Conservation (phyloP, 1,284 basidiomycete species). For the Rhodofomes roseus region DNA sequence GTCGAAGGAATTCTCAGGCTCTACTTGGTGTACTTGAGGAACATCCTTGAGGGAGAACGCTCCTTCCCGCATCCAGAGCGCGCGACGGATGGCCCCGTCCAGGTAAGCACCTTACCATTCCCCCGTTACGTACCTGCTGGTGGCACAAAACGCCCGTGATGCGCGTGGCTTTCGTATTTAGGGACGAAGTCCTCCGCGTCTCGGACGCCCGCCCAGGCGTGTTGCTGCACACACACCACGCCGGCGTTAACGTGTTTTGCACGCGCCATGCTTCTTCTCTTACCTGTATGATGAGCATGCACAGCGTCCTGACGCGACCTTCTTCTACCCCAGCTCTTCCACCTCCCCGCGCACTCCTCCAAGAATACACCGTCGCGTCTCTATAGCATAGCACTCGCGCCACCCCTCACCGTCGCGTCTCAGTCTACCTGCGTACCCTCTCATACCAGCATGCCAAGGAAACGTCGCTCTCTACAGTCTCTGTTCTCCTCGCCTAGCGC, state of each 20-base stretch:
- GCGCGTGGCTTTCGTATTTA: constrained; percentile 7
- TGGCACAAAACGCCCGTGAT: constrained; percentile 7
- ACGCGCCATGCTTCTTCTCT: constrained; percentile 3
- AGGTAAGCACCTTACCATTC: constrained; percentile 1
- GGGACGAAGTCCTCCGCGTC: constrained; percentile 1
- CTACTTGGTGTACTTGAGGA: constrained; percentile 7
- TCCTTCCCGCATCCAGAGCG: neutral
- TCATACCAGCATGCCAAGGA: constrained; percentile 33
- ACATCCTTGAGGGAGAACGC: constrained; percentile 5
- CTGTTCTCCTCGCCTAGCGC: constrained; percentile 38
- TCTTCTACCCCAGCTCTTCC: constrained; percentile 2
- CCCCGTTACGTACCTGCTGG: constrained; percentile 3
- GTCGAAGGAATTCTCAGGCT: neutral
- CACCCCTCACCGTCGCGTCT: neutral
- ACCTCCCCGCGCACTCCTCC: neutral
- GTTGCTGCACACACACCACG: neutral
- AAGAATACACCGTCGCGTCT: neutral
- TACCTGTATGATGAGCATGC: neutral
- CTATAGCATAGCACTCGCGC: neutral
- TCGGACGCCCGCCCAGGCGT: constrained; percentile 1
- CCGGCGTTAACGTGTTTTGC: constrained; percentile 7
- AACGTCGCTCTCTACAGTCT: constrained; percentile 46
- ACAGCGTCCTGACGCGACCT: neutral
- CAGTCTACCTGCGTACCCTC: neutral
- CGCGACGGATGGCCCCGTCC: constrained; percentile 1